Evolutionary conservation across 139 green algal genomes (phyloP).

Genomic region (Coelastrella sp.): DNA sequence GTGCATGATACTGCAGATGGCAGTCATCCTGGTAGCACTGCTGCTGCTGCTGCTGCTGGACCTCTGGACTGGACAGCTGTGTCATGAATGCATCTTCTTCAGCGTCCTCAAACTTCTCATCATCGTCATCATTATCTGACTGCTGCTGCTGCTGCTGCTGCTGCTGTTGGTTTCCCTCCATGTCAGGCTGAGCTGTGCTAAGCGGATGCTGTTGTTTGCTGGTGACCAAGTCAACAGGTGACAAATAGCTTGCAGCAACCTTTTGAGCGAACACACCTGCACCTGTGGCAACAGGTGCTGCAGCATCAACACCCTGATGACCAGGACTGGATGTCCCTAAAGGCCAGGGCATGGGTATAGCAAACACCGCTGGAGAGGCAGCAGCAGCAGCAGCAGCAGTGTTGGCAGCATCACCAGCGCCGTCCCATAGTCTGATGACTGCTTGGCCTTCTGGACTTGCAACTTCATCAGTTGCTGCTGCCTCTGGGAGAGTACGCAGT

Average conservation of each 20-base stretch:
- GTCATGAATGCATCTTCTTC: background rate
- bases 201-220: background rate
- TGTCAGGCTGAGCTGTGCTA: background rate
- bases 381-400: background rate
- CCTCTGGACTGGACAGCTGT: background rate
- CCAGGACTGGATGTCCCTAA: no score
- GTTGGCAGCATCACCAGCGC: background rate
- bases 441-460: background rate
- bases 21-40: background rate
- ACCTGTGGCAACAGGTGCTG: no score
- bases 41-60: slow-evolving; percentile 10
- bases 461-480: background rate
- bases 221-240: background rate
- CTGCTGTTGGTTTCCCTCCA: background rate
- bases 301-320: no score
- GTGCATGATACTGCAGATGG: no score
- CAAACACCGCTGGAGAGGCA: background rate
- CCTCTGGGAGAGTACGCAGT: background rate
- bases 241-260: no score
- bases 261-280: no score
- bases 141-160: slow-evolving; percentile 10
- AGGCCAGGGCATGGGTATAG: background rate
- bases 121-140: background rate
- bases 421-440: no score
- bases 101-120: background rate